Conservation (phyloP, 306 rosid genomes). For the Lathyrus sativus region DNA sequence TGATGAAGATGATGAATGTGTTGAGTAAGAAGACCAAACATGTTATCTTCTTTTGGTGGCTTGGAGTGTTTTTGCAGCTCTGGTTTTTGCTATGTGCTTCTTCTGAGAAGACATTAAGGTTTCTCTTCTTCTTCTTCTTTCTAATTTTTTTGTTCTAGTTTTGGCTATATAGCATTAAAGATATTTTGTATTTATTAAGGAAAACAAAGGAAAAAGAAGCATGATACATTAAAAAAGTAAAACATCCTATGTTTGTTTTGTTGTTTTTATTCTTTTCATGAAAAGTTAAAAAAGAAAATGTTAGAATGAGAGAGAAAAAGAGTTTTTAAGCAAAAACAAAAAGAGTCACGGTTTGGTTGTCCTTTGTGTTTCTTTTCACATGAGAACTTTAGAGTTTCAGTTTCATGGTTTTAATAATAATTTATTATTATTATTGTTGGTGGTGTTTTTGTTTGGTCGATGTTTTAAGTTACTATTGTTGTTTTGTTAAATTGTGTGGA, state of each 20-base stretch:
- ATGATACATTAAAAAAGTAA: conserved; percentile 9
- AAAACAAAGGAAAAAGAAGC: conserved; percentile 22
- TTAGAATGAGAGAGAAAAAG: no score
- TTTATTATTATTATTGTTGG: neutral
- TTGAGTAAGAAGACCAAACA: conserved; percentile 13
- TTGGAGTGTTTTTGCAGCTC: conserved; percentile 42
- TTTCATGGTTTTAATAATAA: conserved; percentile 16
- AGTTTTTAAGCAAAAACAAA: no score
- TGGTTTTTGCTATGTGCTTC: conserved; percentile 39
- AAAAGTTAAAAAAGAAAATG: no score
- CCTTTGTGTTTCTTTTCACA: conserved; percentile 40
- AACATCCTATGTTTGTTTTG: conserved; percentile 31
- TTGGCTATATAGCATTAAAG: conserved; percentile 11
- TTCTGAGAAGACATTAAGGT: conserved; percentile 51
- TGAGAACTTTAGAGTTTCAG: conserved; percentile 31
- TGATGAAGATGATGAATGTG: conserved; percentile 45
- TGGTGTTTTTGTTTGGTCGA: neutral
- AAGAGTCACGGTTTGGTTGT: conserved; percentile 49
- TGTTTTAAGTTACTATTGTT: neutral
- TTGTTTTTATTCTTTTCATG: conserved; percentile 40
- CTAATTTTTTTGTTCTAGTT: conserved; percentile 5
- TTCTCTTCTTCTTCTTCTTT: conserved; percentile 30
- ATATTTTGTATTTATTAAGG: conserved; percentile 26
- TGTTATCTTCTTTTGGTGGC: conserved; percentile 12
- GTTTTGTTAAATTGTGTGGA: conserved; percentile 18